phyloP scores from a whole-genome alignment of 1,284 basidiomycete species.

The Trametes pubescens region DNA sequence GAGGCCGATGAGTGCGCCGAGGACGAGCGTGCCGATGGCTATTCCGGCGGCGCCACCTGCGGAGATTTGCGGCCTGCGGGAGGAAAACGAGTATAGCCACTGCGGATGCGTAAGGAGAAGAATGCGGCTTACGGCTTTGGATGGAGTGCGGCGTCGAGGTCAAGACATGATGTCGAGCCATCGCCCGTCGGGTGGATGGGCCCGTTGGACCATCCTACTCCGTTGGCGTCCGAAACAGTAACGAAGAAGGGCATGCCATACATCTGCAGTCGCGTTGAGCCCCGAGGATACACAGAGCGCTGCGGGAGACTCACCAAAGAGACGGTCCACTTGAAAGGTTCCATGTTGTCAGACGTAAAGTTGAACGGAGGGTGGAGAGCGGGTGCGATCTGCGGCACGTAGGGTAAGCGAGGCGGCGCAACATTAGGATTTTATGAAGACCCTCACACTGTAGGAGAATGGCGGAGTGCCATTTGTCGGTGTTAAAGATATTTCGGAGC shows the following conservation, averaged over 20 bases:
- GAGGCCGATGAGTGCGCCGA: constrained; percentile 53
- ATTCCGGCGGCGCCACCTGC: constrained; percentile 47
- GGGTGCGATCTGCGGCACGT: constrained; percentile 57
- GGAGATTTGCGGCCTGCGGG: constrained; percentile 25
- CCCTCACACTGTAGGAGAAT: constrained; percentile 59
- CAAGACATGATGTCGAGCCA: constrained; percentile 50
- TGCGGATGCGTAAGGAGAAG: background rate
- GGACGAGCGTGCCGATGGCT: constrained; percentile 52
- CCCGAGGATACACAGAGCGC: background rate
- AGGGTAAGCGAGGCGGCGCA: background rate
- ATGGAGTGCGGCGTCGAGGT: constrained; percentile 31
- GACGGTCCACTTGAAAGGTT: constrained; percentile 64
- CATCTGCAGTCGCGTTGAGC: constrained; percentile 41
- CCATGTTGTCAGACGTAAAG: constrained; percentile 52
- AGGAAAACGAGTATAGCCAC: background rate
- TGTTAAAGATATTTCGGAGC: constrained; percentile 60
- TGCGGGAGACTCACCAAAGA: constrained; percentile 46
- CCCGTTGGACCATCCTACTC: constrained; percentile 62
- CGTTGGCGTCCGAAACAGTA: constrained; percentile 58
- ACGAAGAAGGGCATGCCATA: constrained; percentile 66
- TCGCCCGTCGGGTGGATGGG: constrained; percentile 58
- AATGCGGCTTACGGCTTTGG: constrained; percentile 9
- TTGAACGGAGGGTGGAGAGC: constrained; percentile 66
- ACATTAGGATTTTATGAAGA: background rate
- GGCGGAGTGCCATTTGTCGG: constrained; percentile 67